phyloP scores from a whole-genome alignment of 192 early-diverging fungal species.

The Gryganskiella cystojenkinii region DNA sequence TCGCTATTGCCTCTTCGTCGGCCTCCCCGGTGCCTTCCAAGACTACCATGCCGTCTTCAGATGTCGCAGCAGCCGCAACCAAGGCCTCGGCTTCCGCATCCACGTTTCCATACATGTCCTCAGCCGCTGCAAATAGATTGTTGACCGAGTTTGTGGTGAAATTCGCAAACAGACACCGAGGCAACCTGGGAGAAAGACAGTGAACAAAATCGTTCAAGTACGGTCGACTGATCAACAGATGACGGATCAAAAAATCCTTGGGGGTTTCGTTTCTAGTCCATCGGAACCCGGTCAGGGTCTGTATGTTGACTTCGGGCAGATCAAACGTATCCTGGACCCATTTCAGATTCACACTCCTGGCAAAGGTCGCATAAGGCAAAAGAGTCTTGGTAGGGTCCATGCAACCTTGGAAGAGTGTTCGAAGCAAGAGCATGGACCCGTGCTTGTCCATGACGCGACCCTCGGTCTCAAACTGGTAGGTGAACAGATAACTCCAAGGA shows the following conservation, averaged over 20 bases:
- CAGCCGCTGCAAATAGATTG: slow-evolving; percentile 3
- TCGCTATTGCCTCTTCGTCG: not conserved
- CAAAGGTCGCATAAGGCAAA: slow-evolving; percentile 44
- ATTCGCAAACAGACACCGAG: slow-evolving; percentile 39
- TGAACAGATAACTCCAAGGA: slow-evolving; percentile 42
- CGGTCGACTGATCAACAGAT: slow-evolving; percentile 38
- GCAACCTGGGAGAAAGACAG: slow-evolving; percentile 30
- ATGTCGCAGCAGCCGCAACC: not conserved
- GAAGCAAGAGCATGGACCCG: slow-evolving; percentile 43
- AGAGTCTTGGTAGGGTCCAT: slow-evolving; percentile 31
- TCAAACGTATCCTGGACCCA: slow-evolving; percentile 53
- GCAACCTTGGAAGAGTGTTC: slow-evolving; percentile 46
- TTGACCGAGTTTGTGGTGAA: not conserved
- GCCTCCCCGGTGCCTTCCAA: not conserved
- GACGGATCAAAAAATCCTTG: slow-evolving; percentile 47
- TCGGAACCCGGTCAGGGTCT: slow-evolving; percentile 38
- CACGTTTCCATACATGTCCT: slow-evolving; percentile 1
- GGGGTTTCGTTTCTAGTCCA: slow-evolving; percentile 50
- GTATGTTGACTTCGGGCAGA: slow-evolving; percentile 40
- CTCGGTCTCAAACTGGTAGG: slow-evolving; percentile 45
- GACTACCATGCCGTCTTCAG: too few species aligned
- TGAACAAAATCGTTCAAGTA: slow-evolving; percentile 43
- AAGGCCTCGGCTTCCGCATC: not conserved
- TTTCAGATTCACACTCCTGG: slow-evolving; percentile 45
- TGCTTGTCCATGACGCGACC: slow-evolving; percentile 43